Percentiles rank a stretch among this genome's conserved stretches.
These are phyloP conservation scores for Stephanodiscus triporus DNA, from an alignment of 108 stramenopile species.

Conservation along the genomic window DNA sequence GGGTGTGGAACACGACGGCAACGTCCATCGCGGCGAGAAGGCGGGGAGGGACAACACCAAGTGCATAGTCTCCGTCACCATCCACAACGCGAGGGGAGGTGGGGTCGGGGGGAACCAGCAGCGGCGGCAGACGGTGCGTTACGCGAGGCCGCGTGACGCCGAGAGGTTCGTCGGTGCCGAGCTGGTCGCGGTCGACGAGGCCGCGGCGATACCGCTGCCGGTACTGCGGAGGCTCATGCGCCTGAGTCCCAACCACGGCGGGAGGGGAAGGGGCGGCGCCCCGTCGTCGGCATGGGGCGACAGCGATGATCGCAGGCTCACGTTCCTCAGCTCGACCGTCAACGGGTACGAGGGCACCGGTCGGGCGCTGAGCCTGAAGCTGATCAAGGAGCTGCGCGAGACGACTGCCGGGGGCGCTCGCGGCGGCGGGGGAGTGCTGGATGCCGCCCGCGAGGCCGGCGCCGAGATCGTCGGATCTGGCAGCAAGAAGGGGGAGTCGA, in stretches of 20 bases:
- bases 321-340: slow-evolving; percentile 96
- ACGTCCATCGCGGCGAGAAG: slow-evolving; percentile 42
- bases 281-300: slow-evolving; percentile 6
- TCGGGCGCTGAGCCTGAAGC: slow-evolving; percentile 94
- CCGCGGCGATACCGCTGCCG: slow-evolving; percentile 99
- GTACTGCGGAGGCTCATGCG: slow-evolving; percentile 89
- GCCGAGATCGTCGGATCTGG: slow-evolving; percentile 68
- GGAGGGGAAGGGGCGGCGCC: slow-evolving; percentile 47
- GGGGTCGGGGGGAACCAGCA: slow-evolving; percentile 38
- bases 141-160: slow-evolving; percentile 83
- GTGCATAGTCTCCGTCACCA: slow-evolving; percentile 85
- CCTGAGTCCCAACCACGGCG: slow-evolving; percentile 29
- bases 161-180: slow-evolving; percentile 95
- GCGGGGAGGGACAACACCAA: slow-evolving; percentile 82
- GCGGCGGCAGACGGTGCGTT: slow-evolving; percentile 94
- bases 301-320: slow-evolving; percentile 71
- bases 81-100: slow-evolving; percentile 51
- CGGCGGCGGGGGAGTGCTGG: slow-evolving; percentile 21
- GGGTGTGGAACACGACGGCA: too few species aligned
- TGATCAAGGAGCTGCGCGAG: slow-evolving; percentile 94
- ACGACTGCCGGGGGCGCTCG: slow-evolving; percentile 53
- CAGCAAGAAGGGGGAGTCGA: slow-evolving; percentile 86
- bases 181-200: slow-evolving; percentile 98
- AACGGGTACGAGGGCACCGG: slow-evolving; percentile 99
- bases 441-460: slow-evolving; percentile 71